Percentiles rank a stretch among this genome's conserved stretches.
Evolutionary conservation across 768 basidiomycete species (phyloP).

Genomic region (Mycena alexandri): DNA sequence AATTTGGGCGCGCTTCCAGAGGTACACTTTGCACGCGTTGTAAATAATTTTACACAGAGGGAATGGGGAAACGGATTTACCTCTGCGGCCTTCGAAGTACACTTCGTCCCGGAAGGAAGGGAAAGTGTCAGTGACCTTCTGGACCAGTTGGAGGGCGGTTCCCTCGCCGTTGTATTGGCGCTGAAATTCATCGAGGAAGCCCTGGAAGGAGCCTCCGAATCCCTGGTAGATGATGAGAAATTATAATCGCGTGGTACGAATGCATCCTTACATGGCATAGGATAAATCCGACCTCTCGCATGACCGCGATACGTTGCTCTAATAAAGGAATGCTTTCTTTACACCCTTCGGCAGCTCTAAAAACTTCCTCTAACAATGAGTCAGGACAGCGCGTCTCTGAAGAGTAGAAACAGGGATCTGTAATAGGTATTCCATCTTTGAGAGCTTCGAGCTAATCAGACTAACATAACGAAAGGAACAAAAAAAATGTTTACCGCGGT

Average conservation of each 20-base stretch:
- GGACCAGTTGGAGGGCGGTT: conserved; percentile 80
- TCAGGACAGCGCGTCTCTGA: conserved; percentile 80
- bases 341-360: conserved; percentile 69
- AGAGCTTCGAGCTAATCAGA: conserved; percentile 63
- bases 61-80: conserved; percentile 49
- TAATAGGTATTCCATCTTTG: conserved; percentile 82
- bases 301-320: conserved; percentile 75
- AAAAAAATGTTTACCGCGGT: conserved; percentile 67
- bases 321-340: conserved; percentile 79
- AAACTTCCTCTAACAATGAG: conserved; percentile 74
- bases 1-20: conserved; percentile 95
- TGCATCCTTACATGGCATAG: conserved; percentile 70
- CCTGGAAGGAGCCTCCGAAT: conserved; percentile 61
- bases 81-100: conserved; percentile 66
- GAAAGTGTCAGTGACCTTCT: conserved; percentile 76
- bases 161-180: conserved; percentile 63
- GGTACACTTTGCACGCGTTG: conserved; percentile 62
- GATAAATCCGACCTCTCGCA: conserved; percentile 83
- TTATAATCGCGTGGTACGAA: not conserved
- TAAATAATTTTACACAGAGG: not conserved
- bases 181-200: conserved; percentile 74
- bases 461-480: conserved; percentile 15
- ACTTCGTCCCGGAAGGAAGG: conserved; percentile 83
- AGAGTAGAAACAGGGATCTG: conserved; percentile 83
- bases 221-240: conserved; percentile 14